Base-by-base conservation (phyloP, 352 stramenopile genomes). In the Phytophthora rubi region DNA sequence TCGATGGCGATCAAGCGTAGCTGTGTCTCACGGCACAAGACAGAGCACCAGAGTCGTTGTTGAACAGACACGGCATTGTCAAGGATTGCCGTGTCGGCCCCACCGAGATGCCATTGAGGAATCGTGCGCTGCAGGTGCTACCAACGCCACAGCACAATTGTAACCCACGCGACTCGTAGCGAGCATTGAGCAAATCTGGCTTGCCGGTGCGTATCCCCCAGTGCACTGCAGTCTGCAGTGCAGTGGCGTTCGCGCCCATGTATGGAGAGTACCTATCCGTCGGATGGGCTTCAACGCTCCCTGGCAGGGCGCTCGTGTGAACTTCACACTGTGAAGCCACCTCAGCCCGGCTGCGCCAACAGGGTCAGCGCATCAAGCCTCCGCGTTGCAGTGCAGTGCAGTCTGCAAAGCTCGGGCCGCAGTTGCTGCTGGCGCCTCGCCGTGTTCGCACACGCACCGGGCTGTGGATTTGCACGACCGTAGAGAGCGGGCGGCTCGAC, bases 271-370 rank as follows among this genome's bases (percentile, higher is more conserved):
- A n/a, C n/a, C n/a, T n/a, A 71, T 71, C 56, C 21, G 54, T 33
- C 49, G 54, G 68, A 74, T 70, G 67, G 54, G 16, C 66, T 72
- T 68, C 51, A 72, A 45, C 39, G 26, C 37, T 44, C 30, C 15
- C 56, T 54, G 57, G 10, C 7, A 21, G 5, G 54, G 15, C 7
- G 33, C 33, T 37, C 33, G 10, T 37, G 33, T 26, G 23, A 26
- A 26, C 23, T 26, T 26, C 23, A 26, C 23, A 26, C 1, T 66
- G 61, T 65, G 68, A 75, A 75, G 68, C 68, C 68, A 75, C 66
- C 59, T 61, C 16, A 65, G 53, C 68, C 68, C 48, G 68, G 68
- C 68, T 75, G 68, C 62, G 68, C 54, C 56, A 59, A 71, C 23
- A 1, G 52, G 49, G 62, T 75, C 62, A 75, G 68, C 68, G 68